Evolutionary conservation across 345 rosid genomes (phyloP).

Genomic region (Rhodamnia argentea): DNA sequence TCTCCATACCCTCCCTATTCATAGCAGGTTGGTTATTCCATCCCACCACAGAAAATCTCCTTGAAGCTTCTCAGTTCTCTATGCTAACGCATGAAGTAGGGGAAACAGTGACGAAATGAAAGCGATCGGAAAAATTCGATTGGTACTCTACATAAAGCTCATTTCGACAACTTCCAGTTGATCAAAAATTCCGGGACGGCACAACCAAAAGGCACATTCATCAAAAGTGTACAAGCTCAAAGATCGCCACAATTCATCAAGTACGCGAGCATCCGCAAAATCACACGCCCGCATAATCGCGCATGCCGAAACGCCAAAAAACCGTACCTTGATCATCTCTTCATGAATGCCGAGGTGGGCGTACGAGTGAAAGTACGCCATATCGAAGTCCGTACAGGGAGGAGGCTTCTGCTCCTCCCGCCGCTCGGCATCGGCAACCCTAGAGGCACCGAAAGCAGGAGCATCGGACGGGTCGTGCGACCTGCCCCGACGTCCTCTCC

Average conservation of each 20-base stretch:
- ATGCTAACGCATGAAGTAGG: background rate
- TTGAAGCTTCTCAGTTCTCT: background rate
- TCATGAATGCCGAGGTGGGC: constrained; percentile 95
- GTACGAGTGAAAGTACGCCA: constrained; percentile 77
- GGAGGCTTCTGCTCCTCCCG: constrained; percentile 14
- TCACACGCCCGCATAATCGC: background rate
- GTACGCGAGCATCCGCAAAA: background rate
- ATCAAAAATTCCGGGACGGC: background rate
- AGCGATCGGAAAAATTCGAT: background rate
- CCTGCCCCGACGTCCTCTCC: constrained; percentile 18
- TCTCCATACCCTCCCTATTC: background rate
- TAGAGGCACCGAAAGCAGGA: background rate
- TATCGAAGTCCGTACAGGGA: constrained; percentile 80
- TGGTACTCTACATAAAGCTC: background rate
- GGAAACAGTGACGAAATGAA: background rate
- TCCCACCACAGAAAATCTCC: background rate
- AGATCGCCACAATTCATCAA: background rate
- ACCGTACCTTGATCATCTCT: constrained; percentile 82
- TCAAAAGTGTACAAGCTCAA: background rate
- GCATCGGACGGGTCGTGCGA: constrained; percentile 16
- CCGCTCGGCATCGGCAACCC: constrained; percentile 19
- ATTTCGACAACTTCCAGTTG: background rate
- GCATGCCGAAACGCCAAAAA: background rate
- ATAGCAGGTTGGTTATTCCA: background rate
- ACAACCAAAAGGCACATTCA: background rate